Evolutionary conservation across 73 alveolate genomes (phyloP).

Genomic region (Paramecium tetraurelia): DNA sequence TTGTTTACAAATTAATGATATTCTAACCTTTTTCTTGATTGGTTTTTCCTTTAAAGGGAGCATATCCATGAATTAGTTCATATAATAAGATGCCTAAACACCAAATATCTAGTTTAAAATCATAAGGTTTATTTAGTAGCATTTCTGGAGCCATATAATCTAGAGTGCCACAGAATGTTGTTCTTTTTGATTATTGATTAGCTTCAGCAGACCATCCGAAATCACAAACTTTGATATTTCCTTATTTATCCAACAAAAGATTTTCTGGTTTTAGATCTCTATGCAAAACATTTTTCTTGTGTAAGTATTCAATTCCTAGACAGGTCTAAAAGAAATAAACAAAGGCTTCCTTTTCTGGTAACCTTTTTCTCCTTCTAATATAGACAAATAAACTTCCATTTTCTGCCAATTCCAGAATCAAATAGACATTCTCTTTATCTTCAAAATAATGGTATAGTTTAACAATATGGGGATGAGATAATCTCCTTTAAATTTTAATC

Average conservation of each 20-base stretch:
- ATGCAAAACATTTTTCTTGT: constrained; percentile 63
- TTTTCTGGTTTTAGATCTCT: constrained; percentile 73
- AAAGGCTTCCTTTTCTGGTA: constrained; percentile 67
- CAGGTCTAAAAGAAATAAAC: constrained; percentile 66
- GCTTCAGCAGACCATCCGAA: constrained; percentile 91
- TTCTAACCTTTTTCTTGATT: constrained; percentile 8
- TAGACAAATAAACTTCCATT: constrained; percentile 64
- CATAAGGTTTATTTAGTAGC: constrained; percentile 79
- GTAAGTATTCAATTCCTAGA: constrained; percentile 64
- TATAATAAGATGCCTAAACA: constrained; percentile 89
- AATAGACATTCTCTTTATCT: constrained; percentile 82
- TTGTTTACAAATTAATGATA: not conserved
- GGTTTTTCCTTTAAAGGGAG: constrained; percentile 81
- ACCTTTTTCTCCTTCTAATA: constrained; percentile 50
- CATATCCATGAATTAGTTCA: constrained; percentile 89
- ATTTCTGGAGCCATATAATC: constrained; percentile 99
- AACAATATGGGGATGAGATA: constrained; percentile 87
- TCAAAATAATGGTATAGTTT: constrained; percentile 86
- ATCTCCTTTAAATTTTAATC: constrained; percentile 88
- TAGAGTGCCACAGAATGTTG: constrained; percentile 97
- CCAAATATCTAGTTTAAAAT: constrained; percentile 91
- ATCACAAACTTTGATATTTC: constrained; percentile 88
- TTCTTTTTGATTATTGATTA: constrained; percentile 68
- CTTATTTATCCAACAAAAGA: constrained; percentile 11
- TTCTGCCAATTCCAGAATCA: constrained; percentile 79